Evolutionary conservation across 495 filamentous ascomycete species (phyloP).

Genomic region (Peziza echinospora): DNA sequence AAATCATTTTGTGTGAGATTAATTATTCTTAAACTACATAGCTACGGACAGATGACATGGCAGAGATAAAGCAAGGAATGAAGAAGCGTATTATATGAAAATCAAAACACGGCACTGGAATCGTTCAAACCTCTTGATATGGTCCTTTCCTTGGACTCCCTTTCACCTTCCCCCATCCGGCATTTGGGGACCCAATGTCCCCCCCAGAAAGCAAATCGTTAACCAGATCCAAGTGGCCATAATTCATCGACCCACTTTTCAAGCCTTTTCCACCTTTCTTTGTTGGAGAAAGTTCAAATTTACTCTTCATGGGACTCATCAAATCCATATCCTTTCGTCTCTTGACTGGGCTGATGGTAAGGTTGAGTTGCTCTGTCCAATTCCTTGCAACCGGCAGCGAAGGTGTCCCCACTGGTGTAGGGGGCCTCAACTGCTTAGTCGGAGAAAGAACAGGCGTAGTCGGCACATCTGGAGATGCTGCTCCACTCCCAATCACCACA

Average conservation of each 20-base stretch:
- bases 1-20: conserved; percentile 27
- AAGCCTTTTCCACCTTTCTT: conserved; percentile 6
- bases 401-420: conserved; percentile 3
- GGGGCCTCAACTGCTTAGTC: not conserved
- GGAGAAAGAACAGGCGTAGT: not conserved
- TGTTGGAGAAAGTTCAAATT: not conserved
- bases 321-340: conserved; percentile 10
- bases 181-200: conserved; percentile 8
- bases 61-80: conserved; percentile 13
- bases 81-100: too few species aligned
- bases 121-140: conserved; percentile 54
- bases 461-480: not conserved
- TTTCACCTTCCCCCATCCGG: conserved; percentile 23
- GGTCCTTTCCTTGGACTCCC: conserved; percentile 31
- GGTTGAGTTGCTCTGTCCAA: conserved; percentile 80
- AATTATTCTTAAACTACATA: conserved; percentile 21
- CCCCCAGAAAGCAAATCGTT: conserved; percentile 18
- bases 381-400: conserved; percentile 32
- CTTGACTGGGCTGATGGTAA: conserved; percentile 59
- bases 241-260: conserved; percentile 14
- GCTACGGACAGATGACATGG: conserved; percentile 17
- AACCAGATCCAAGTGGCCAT: conserved; percentile 16
- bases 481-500: conserved; percentile 4
- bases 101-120: conserved; percentile 19
- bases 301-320: not conserved